Evolutionary conservation across 306 rosid species (phyloP), one percentile per base, ranked within the genome.

Genomic region (Prunus fruticosa): DNA sequence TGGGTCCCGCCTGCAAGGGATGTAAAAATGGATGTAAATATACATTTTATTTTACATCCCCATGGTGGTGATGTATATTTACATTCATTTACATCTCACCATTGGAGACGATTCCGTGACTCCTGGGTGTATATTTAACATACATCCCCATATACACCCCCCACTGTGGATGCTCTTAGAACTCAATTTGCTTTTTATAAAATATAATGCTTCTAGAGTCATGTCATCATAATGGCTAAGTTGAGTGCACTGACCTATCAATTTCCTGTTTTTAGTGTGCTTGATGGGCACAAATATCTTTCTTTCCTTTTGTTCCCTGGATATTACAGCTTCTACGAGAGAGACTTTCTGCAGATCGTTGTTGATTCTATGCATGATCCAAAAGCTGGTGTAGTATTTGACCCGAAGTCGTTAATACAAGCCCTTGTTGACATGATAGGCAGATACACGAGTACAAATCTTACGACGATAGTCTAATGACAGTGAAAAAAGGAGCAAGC

Each of bases 321-420:
- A 65, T 47, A 65, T 72, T 50, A 18, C 71, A 12, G 72, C 22
- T 53, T 50, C 5, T 34, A 53, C 64, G 1, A 34, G 80, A 80
- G 18, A 61, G 68, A 27, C 6, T n/a, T 64, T 88, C 64, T 84
- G 87, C 94, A 94, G 97, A 87, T 91, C 69, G 75, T 75, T 12
- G 93, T 89, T 41, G 88, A 91, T 64, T 91, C 97, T 64, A 34
- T 86, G 67, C 83, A 45, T 64, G 98, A 94, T 82, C 90, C 93
- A 22, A 87, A 86, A 81, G 90, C 89, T 64, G 98, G 98, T 73
- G 78, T 88, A 61, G 81, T 85, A 50, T 94, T 88, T 82, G 93
- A 94, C 28, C 93, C 97, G 0, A 87, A 83, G 82, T 90, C 93
- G 2, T 84, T 91, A 76, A 94, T 91, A 74, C 81, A 83, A 77